A percentile compares a stretch with the other conserved stretches of the same genome.
These are phyloP conservation scores for Colletotrichum sp. DNA, from an alignment of 2,329 filamentous ascomycete genomes.

Conservation along the genomic window DNA sequence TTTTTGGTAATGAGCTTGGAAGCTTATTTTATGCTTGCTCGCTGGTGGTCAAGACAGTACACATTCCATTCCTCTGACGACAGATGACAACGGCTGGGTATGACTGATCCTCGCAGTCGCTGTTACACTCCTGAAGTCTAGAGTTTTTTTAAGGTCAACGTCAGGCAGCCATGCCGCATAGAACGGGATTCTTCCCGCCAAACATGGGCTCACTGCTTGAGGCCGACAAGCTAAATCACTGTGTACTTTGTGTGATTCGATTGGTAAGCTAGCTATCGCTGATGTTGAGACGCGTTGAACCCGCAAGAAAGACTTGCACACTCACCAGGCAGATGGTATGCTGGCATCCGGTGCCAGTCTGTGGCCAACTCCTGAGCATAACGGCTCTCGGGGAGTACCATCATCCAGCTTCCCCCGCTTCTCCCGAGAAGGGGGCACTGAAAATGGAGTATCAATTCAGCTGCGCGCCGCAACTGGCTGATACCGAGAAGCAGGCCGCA, in stretches of 20 bases:
- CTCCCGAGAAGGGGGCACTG: conserved; percentile 3
- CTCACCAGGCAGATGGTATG: not conserved
- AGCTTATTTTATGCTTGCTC: not conserved
- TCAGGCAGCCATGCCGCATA: not conserved
- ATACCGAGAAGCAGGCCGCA: conserved; percentile 10
- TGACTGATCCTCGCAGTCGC: not conserved
- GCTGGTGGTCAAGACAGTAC: not conserved
- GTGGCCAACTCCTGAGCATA: not conserved
- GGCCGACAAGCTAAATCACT: not conserved
- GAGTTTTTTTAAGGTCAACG: not conserved
- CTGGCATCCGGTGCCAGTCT: not conserved
- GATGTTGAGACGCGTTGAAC: not conserved
- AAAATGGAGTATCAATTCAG: conserved; percentile 8
- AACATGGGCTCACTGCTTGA: not conserved
- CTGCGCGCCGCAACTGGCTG: conserved; percentile 21
- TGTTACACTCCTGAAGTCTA: not conserved
- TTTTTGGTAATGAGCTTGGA: not conserved
- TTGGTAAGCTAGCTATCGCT: not conserved
- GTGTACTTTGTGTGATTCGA: not conserved
- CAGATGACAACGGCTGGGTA: not conserved
- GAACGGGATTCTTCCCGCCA: not conserved
- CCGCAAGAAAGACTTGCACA: not conserved
- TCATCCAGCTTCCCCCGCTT: not conserved
- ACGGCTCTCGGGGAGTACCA: not conserved
- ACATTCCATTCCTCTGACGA: not conserved